Evolutionary conservation across 1,139 yeast genomes (phyloP).

Genomic region (Yamadazyma jaroonii): DNA sequence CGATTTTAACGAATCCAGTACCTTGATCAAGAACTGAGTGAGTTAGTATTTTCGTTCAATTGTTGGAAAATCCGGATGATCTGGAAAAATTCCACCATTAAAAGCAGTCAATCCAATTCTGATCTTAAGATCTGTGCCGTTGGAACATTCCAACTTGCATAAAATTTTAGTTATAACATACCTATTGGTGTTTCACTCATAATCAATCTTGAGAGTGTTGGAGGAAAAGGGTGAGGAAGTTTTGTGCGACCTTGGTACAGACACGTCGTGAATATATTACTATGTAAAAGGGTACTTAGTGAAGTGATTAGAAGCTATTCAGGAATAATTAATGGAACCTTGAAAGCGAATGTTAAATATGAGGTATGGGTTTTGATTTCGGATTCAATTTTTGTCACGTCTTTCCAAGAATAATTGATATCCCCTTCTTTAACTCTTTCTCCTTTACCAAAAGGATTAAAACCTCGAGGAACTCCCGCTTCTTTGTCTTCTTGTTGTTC

Average conservation of each 20-base stretch:
- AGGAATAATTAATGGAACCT: conserved; percentile 8
- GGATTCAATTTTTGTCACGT: conserved; percentile 76
- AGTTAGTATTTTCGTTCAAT: no score
- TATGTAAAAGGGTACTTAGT: background rate
- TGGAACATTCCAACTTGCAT: background rate
- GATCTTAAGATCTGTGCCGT: no score
- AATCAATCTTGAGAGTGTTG: conserved; percentile 1
- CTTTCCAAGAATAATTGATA: conserved; percentile 69
- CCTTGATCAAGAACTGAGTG: conserved; percentile 90
- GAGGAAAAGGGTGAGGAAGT: conserved; percentile 4
- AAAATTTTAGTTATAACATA: conserved; percentile 26
- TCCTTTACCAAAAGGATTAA: conserved; percentile 90
- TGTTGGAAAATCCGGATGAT: no score
- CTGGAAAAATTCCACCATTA: no score
- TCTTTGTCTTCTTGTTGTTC: conserved; percentile 15
- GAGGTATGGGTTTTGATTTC: conserved; percentile 95
- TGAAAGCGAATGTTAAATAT: conserved; percentile 80
- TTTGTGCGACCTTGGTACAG: background rate
- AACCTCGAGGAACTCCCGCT: conserved; percentile 18
- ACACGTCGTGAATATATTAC: background rate
- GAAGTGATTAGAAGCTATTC: no score
- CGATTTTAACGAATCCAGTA: conserved; percentile 94
- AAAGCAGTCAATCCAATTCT: background rate
- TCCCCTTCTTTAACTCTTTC: conserved; percentile 84
- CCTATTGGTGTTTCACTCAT: conserved; percentile 56